Conservation (phyloP, 495 filamentous ascomycete species). For the Arthonia radiata region DNA sequence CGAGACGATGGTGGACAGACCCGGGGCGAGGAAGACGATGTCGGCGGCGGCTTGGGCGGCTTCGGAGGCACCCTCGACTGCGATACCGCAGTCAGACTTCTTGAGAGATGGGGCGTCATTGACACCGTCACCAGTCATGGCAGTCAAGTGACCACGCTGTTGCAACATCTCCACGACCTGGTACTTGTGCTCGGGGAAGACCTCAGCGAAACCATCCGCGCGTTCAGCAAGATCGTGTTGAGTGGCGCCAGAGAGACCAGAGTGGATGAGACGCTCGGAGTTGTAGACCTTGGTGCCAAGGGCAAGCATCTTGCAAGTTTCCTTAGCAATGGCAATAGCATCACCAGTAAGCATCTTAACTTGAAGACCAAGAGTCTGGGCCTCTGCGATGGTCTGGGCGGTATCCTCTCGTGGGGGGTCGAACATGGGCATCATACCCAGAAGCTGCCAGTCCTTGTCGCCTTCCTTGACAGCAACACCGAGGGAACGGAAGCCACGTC, state of each 20-base stretch:
- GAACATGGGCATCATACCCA: constrained; percentile 59
- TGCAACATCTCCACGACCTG: constrained; percentile 56
- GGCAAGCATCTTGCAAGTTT: constrained; percentile 61
- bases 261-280: constrained; percentile 48
- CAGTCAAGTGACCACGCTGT: constrained; percentile 48
- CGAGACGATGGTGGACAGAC: constrained; percentile 51
- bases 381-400: constrained; percentile 52
- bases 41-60: constrained; percentile 54
- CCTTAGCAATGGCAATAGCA: constrained; percentile 54
- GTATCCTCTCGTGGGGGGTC: constrained; percentile 57
- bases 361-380: constrained; percentile 48
- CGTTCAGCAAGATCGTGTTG: constrained; percentile 55
- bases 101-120: constrained; percentile 50
- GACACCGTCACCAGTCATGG: constrained; percentile 55
- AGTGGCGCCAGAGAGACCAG: constrained; percentile 44
- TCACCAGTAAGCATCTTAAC: constrained; percentile 68
- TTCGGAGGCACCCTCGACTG: constrained; percentile 53
- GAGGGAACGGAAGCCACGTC: constrained; percentile 60
- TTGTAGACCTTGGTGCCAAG: constrained; percentile 59
- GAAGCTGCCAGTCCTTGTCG: constrained; percentile 29
- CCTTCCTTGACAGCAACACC: constrained; percentile 49
- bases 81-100: constrained; percentile 56
- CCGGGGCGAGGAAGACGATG: constrained; percentile 58
- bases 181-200: constrained; percentile 59
- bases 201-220: constrained; percentile 53